These are phyloP conservation scores for Coprinopsis cinerea DNA, from an alignment of 768 basidiomycete species.

Conservation along the genomic window DNA sequence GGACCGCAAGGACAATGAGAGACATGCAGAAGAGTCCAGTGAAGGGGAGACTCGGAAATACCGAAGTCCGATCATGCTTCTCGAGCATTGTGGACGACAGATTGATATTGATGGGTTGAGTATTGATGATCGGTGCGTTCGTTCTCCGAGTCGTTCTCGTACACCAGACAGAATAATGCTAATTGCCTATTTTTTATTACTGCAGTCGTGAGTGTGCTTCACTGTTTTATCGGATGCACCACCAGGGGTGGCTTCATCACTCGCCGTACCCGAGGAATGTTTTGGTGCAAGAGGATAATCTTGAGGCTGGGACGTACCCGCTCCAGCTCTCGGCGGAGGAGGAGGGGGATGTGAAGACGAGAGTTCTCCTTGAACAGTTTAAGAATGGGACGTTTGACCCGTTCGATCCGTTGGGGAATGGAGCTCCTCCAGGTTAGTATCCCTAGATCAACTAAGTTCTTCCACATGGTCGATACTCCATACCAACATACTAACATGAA, in stretches of 20 bases:
- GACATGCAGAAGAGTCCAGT: no score
- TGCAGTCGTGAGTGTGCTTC: conserved; percentile 34
- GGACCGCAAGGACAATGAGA: conserved; percentile 4
- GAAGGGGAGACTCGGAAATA: conserved; percentile 12
- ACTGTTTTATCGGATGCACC: conserved; percentile 33
- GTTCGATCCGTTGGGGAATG: no score
- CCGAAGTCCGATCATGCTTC: conserved; percentile 36
- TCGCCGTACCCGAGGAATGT: conserved; percentile 35
- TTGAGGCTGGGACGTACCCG: no score
- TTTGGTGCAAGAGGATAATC: conserved; percentile 27
- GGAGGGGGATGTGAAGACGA: no score
- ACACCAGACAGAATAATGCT: neutral
- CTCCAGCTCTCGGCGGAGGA: no score
- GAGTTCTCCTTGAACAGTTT: no score
- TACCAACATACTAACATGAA: no score
- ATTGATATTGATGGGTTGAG: conserved; percentile 22
- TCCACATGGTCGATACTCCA: no score
- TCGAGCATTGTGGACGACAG: conserved; percentile 36
- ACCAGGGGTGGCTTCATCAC: conserved; percentile 29
- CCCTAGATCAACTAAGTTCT: no score
- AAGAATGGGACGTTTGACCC: no score
- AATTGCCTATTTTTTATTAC: neutral
- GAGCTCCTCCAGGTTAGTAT: no score
- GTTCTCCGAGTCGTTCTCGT: neutral
- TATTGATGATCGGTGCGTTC: conserved; percentile 32